Base-by-base conservation (phyloP, 768 basidiomycete genomes). In the Fomitopsis serialis region DNA sequence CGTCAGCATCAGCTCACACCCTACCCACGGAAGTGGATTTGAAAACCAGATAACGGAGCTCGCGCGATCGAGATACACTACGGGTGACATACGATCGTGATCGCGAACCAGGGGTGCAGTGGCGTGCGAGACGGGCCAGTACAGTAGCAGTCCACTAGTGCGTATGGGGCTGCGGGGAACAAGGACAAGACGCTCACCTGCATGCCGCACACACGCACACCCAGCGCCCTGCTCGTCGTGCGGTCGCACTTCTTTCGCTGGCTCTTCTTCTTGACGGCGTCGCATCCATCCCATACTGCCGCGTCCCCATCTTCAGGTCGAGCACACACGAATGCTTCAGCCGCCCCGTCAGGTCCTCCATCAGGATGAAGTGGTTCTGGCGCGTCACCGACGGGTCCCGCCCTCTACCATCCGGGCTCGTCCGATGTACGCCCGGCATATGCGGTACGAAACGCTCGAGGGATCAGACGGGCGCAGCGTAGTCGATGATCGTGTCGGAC, bases 301-400 rank as follows among this genome's bases (percentile, higher is more conserved):
- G 78, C 27, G 95, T 98, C n/a, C 97, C 97, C 97, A 98, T 98
- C 76, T 99, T 99, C 62, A 99, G 75, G 70, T 99, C 97, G 63
- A 98, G 81, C 40, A 99, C 96, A 64, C 97, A 99, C 9, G 97
- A 91, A 47, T 80, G 81, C 70, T 89, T 95, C 64, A 97, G 70
- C 32, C 89, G 76, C 23, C 97, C 97, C 2, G 97, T 99, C 45
- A 99, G 74, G 65, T 99, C 97, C 70, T 99, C 97, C 94, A 99
- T 97, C 61, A 98, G 79, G 62, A 99, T 97, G 66, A 98, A 99
- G 67, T 98, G 89, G 65, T 97, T 94, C 69, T 97, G 95, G 12
- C 96, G 84, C 7, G 92, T 84, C 45, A 87, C 63, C 17, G 57
- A 54, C 0, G 59, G 53, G 25, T 65, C 64, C 4, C 51, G 54